These are phyloP conservation scores for Trypanosomatidae sp. DNA, from an alignment of 208 protist genomes.

Conservation along the genomic window DNA sequence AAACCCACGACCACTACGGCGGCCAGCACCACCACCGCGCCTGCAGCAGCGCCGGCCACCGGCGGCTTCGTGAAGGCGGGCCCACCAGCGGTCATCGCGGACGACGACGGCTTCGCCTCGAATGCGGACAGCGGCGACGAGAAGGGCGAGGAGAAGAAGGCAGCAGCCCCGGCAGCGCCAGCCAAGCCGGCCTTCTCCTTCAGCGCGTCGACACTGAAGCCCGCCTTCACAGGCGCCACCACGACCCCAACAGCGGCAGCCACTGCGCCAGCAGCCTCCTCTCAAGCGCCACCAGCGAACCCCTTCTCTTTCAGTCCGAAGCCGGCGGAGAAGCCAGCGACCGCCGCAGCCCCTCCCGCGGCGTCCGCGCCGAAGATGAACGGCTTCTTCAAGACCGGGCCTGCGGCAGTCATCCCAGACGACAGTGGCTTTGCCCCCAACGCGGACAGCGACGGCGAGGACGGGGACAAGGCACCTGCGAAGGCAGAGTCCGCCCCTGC, in stretches of 20 bases:
- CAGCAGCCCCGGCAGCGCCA: conserved; percentile 16
- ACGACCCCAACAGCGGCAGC: too few species aligned
- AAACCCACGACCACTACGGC: background rate
- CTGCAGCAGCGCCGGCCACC: background rate
- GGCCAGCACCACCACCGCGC: background rate
- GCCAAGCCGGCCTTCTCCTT: conserved; percentile 31
- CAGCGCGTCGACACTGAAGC: background rate
- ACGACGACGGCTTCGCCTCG: conserved; percentile 70
- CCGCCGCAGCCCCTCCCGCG: background rate
- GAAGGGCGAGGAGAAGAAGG: background rate
- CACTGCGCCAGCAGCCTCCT: conserved; percentile 2
- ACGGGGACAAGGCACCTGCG: too few species aligned
- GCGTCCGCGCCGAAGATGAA: conserved; percentile 12
- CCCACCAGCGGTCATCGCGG: conserved; percentile 50
- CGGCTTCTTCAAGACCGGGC: conserved; percentile 54
- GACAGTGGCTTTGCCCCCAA: conserved; percentile 75
- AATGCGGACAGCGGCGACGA: conserved; percentile 57
- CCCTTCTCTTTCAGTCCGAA: conserved; percentile 1
- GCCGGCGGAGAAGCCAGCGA: background rate
- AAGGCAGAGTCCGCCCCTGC: too few species aligned
- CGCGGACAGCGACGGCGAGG: conserved; percentile 62
- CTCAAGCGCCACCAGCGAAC: conserved; percentile 6
- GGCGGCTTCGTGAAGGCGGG: conserved; percentile 50
- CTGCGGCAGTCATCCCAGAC: conserved; percentile 51
- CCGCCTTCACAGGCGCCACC: too few species aligned